A percentile compares a stretch with the other conserved stretches of the same genome.
phyloP scores from a whole-genome alignment of 192 early-diverging fungal species.

The Mortierella antarctica region DNA sequence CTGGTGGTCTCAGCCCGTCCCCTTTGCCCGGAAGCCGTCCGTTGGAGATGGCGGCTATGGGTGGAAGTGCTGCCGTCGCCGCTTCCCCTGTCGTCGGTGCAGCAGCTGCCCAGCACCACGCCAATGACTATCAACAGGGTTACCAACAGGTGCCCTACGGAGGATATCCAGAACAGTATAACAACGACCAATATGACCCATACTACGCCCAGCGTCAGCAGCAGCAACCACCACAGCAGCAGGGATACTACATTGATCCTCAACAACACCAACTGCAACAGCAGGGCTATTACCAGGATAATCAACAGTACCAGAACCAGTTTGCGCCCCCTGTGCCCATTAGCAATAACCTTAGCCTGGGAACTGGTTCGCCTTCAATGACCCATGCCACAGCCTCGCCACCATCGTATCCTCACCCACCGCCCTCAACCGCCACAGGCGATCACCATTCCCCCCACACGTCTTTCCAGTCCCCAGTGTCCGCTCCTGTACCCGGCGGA shows the following conservation, averaged over 20 bases:
- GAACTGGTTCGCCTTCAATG: constrained; percentile 23
- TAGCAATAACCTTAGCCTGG: background rate
- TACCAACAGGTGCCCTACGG: constrained; percentile 23
- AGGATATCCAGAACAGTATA: constrained; percentile 16
- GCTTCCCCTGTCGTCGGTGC: background rate
- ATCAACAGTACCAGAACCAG: constrained; percentile 14
- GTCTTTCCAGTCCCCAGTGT: background rate
- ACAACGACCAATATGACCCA: constrained; percentile 29
- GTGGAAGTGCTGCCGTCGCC: background rate
- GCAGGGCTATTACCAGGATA: constrained; percentile 5
- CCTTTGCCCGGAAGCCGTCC: constrained; percentile 6
- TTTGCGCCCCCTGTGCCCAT: constrained; percentile 5
- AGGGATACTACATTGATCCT: constrained; percentile 6
- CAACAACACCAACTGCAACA: constrained; percentile 17
- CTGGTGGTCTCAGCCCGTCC: background rate
- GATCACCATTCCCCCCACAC: constrained; percentile 17
- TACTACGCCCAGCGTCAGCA: constrained; percentile 24
- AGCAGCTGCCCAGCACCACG: background rate
- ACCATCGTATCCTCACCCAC: constrained; percentile 19
- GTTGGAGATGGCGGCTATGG: constrained; percentile 25
- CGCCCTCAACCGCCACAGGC: constrained; percentile 10
- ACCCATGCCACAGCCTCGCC: constrained; percentile 12
- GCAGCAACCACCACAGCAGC: background rate
- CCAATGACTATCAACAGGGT: constrained; percentile 21
- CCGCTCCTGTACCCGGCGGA: background rate